Evolutionary conservation across 1,139 yeast species (phyloP).

Genomic region (Magnusiomyces fungicola): DNA sequence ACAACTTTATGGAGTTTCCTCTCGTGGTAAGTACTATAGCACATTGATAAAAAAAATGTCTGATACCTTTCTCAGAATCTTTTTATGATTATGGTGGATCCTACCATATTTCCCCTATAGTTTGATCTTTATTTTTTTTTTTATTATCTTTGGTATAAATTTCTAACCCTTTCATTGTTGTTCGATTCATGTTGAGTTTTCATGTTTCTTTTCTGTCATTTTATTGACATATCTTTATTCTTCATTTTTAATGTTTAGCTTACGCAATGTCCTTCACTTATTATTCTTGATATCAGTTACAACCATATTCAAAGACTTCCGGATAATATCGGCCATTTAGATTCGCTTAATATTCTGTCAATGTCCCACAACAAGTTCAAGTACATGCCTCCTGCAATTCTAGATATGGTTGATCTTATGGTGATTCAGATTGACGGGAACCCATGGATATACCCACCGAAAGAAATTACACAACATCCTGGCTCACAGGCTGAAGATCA

Average conservation of each 20-base stretch:
- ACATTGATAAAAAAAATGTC: too few relatives aligned
- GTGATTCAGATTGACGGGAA: constrained; percentile 67
- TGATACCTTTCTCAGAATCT: too few relatives aligned
- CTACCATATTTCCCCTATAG: too few relatives aligned
- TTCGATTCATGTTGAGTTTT: too few relatives aligned
- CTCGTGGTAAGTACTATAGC: constrained; percentile 29
- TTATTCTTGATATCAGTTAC: constrained; percentile 60
- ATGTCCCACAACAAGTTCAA: constrained; percentile 55
- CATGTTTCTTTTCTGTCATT: background rate
- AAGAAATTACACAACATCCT: constrained; percentile 31
- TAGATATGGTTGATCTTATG: constrained; percentile 46
- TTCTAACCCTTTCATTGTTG: too few relatives aligned
- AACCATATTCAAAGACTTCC: constrained; percentile 47
- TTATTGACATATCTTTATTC: background rate
- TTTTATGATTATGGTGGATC: too few relatives aligned
- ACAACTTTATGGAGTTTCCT: constrained; percentile 50
- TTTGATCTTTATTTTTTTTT: too few relatives aligned
- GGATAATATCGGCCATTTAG: constrained; percentile 36
- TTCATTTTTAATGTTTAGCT: constrained; percentile 21
- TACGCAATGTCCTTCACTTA: constrained; percentile 39
- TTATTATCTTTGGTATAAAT: too few relatives aligned
- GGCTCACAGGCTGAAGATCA: constrained; percentile 35
- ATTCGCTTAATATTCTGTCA: constrained; percentile 43
- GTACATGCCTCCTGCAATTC: constrained; percentile 50
- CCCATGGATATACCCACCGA: constrained; percentile 51